Conservation (phyloP, 352 stramenopile species). For the Phytophthora uliginosa region DNA sequence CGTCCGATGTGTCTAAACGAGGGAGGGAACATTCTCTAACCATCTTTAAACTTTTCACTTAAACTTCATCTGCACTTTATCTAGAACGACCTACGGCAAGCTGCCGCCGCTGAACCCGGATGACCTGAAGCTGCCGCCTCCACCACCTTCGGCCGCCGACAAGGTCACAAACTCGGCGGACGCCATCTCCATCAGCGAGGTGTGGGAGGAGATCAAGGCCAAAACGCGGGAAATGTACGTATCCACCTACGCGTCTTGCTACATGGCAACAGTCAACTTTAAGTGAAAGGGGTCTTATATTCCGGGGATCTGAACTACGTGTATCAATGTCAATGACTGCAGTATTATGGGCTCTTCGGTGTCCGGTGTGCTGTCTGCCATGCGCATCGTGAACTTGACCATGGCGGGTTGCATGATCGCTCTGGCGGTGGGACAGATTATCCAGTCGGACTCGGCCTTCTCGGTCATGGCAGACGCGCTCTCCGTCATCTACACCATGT, state of each 20-base stretch:
- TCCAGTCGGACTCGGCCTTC: conserved; percentile 74
- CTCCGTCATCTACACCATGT: conserved; percentile 91
- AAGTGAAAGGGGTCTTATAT: neutral
- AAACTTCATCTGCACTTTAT: neutral
- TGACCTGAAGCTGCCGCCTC: conserved; percentile 85
- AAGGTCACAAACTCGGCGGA: conserved; percentile 73
- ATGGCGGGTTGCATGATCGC: conserved; percentile 83
- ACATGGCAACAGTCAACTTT: neutral
- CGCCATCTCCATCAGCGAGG: conserved; percentile 83
- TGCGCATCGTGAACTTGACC: conserved; percentile 82
- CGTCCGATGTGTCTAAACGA: neutral
- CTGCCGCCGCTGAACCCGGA: conserved; percentile 87
- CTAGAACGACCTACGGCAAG: conserved; percentile 78
- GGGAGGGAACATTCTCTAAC: conserved; percentile 41
- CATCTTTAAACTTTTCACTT: neutral
- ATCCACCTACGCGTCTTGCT: neutral
- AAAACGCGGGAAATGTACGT: conserved; percentile 85
- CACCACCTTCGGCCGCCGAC: conserved; percentile 77
- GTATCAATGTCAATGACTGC: neutral
- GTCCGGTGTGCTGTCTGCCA: conserved; percentile 78
- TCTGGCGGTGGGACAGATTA: conserved; percentile 75
- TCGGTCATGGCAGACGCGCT: conserved; percentile 80
- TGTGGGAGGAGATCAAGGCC: conserved; percentile 88
- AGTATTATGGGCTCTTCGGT: conserved; percentile 88
- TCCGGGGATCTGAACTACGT: neutral